phyloP scores from a whole-genome alignment of 371 early-diverging fungal genomes.

The Globomyces sp. region DNA sequence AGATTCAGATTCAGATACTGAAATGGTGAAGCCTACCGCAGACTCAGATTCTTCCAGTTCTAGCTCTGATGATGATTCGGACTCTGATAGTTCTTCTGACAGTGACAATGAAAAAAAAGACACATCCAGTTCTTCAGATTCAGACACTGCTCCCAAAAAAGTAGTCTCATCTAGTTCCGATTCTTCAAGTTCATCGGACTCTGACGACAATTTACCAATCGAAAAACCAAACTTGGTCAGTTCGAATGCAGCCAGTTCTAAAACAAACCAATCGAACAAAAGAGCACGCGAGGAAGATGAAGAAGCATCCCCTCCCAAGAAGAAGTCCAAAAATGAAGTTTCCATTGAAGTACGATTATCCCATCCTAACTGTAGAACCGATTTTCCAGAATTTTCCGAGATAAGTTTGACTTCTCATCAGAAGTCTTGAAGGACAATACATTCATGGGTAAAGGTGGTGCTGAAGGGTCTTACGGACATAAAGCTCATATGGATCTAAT shows the following conservation, averaged over 20 bases:
- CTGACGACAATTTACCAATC: too few species aligned
- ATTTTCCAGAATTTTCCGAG: conserved; percentile 81
- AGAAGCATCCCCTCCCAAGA: not conserved
- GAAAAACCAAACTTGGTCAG: too few species aligned
- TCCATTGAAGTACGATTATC: not conserved
- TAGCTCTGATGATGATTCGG: not conserved
- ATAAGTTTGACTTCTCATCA: conserved; percentile 77
- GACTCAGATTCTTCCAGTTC: not conserved
- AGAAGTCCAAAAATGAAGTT: conserved; percentile 11
- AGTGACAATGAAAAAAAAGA: conserved; percentile 9
- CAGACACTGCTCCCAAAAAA: not conserved
- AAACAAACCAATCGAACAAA: conserved; percentile 3
- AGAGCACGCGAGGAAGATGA: not conserved
- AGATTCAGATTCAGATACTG: conserved; percentile 13
- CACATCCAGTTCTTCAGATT: not conserved
- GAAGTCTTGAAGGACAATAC: conserved; percentile 82
- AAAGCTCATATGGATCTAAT: conserved; percentile 92
- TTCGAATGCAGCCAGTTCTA: not conserved
- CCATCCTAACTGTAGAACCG: conserved; percentile 9
- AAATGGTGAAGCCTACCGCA: not conserved
- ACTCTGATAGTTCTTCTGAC: conserved; percentile 1
- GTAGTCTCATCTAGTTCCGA: too few species aligned
- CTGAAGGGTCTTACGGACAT: conserved; percentile 67
- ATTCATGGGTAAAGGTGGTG: conserved; percentile 57
- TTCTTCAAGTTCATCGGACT: too few species aligned